Base-by-base conservation (phyloP, 208 protist species). In the Vickermania spadyakhi region DNA sequence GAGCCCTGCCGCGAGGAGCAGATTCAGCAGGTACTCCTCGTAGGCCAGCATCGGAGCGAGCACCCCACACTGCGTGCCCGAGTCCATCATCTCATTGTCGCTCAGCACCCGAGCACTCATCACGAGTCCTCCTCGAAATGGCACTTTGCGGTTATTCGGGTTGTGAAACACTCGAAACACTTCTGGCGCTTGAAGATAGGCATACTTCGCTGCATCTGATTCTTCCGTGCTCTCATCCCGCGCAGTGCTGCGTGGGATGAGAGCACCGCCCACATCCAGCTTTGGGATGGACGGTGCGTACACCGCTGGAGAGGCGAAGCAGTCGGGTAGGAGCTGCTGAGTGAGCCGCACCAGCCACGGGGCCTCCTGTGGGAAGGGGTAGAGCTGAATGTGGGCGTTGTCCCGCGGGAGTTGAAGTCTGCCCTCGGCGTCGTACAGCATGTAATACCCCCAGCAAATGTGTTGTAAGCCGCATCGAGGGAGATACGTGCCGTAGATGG, bases 371-470 rank as follows among this genome's bases (percentile, higher is more conserved):
- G 86, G 86, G 61, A 79, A 93, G 53, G 72, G 86, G 61, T 78
- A 93, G 67, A 93, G 72, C 56, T 93, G 81, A 28, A 93, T 21
- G 57, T 89, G 67, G n/a, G 86, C 21, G 2, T 54, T 50, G 1
- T 27, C 28, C 3, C 28, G 14, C 13, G 52, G 45, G 11, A 77
- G 56, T 54, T 75, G 75, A 3, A 64, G 67, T 30, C 62, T 45
- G 3, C 83, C 85, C 52, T 70, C 56, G 28, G 62, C 62, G 56
- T 86, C 81, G 55, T 76, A 68, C 13, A 95, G 63, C 60, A 81
- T 81, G 60, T 78, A 57, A 68, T 79, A 95, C 7, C 81, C 88
- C 88, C 88, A 95, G 66, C 78, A 84, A 31, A 92, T 77, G 21
- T 73, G 85, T 36, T 90, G 86, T 3, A 92, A 49, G 13, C 70